phyloP scores from a whole-genome alignment of 371 early-diverging fungal species.

The Mucor circinelloides region DNA sequence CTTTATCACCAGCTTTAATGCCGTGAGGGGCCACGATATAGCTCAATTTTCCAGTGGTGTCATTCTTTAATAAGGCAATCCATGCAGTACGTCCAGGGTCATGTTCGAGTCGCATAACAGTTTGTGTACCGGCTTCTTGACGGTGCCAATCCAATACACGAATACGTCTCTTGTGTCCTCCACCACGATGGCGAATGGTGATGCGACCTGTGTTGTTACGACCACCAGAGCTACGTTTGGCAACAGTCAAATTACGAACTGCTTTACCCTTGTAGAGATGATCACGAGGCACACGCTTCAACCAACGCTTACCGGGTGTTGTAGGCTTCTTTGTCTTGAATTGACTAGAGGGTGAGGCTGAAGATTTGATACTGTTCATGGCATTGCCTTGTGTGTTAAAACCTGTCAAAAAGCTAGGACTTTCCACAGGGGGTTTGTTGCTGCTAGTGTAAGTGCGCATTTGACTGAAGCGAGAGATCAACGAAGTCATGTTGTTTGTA shows the following conservation, averaged over 20 bases:
- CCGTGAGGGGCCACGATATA: conserved; percentile 88
- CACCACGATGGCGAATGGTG: conserved; percentile 94
- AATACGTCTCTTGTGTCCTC: conserved; percentile 91
- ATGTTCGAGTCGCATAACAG: conserved; percentile 90
- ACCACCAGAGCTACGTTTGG: conserved; percentile 85
- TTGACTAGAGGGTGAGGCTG: conserved; percentile 48
- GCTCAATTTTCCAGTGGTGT: conserved; percentile 73
- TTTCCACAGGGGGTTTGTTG: conserved; percentile 4
- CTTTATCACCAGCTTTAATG: conserved; percentile 69
- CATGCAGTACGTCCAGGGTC: conserved; percentile 96
- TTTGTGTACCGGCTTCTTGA: conserved; percentile 71
- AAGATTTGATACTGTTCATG: conserved; percentile 24
- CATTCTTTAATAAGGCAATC: conserved; percentile 85
- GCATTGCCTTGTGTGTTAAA: conserved; percentile 51
- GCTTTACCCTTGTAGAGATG: conserved; percentile 92
- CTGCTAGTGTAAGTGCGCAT: conserved; percentile 14
- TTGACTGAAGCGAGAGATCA: conserved; percentile 20
- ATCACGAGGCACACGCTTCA: conserved; percentile 87
- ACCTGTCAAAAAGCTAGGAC: conserved; percentile 32
- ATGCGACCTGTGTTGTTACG: conserved; percentile 92
- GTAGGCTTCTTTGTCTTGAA: conserved; percentile 93
- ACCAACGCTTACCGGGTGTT: conserved; percentile 87
- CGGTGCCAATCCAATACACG: conserved; percentile 90
- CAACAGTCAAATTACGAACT: conserved; percentile 78
- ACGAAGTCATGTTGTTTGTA: conserved; percentile 1